Base-by-base conservation (phyloP, 225 moss, liverwort and hornwort species). In the Anthoceros angustus region DNA sequence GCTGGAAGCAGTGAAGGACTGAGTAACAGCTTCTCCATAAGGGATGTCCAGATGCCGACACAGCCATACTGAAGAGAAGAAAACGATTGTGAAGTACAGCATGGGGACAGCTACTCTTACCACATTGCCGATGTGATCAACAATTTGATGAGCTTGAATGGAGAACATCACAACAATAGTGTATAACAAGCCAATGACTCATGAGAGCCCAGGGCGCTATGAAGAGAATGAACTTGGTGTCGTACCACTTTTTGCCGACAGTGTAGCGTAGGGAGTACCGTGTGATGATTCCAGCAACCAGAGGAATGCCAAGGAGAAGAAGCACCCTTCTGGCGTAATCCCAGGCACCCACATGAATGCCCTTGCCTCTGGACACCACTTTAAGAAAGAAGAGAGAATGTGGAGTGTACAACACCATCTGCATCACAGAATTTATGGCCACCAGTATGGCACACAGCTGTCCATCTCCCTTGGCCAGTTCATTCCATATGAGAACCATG, bases 401-500 rank as follows among this genome's bases (percentile, higher is more conserved):
- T 0, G 87, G 87, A 43, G 83, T 84, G 75, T 86, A 87, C 20
- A 90, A 76, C 9, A 79, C 62, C 18, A 91, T 74, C 62, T 91
- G 87, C 26, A 91, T 79, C 8, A 79, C 68, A 6, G 86, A 91
- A 68, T 91, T 91, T 65, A 87, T 70, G 4, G 91, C 4, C 41
- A 87, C 87, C 0, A 91, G 76, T 11, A 86, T 67, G 0, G 86
- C 87, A 50, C 87, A 91, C 20, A 87, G 79, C 75, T 91, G 74
- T 0, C 82, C 40, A 4, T 91, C 91, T 9, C n/a, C n/a, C n/a
- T 72, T 75, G 2, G 86, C 91, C 0, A 91, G 83, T 66, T 91
- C 90, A 72, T 91, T 90, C 90, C 87, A 91, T 12, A 90, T 84
- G 63, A 91, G 72, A 45, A 87, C 91, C 87, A 91, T 86, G 43